phyloP scores from a whole-genome alignment of 192 early-diverging fungal genomes.

The Podila horticola region DNA sequence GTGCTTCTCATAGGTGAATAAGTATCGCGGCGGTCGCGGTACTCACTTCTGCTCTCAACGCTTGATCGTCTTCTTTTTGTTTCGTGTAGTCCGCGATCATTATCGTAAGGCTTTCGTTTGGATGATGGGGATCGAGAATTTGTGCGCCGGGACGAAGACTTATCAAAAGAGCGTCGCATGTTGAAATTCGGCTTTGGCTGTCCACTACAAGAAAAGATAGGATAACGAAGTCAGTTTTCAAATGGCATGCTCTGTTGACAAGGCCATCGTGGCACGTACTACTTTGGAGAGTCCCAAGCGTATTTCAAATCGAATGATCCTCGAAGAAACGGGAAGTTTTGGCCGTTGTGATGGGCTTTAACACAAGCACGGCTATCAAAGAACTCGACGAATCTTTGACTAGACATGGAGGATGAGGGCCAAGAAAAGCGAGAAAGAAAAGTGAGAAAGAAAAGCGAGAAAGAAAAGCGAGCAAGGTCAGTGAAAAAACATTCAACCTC shows the following conservation, averaged over 20 bases:
- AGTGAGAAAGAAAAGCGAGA: neutral
- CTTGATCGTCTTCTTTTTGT: too few species aligned
- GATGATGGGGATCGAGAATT: too few species aligned
- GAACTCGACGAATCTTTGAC: slow-evolving; percentile 57
- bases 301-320: neutral
- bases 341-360: slow-evolving; percentile 14
- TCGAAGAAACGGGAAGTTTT: neutral
- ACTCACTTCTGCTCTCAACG: too few species aligned
- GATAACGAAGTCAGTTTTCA: too few species aligned
- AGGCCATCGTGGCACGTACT: neutral
- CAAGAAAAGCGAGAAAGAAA: neutral
- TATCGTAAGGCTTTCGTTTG: too few species aligned
- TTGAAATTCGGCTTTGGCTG: too few species aligned
- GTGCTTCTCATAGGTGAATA: neutral
- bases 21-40: too few species aligned
- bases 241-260: too few species aligned
- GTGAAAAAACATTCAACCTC: neutral
- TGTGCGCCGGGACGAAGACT: too few species aligned
- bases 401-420: neutral
- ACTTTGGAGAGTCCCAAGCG: neutral
- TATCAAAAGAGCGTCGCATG: too few species aligned
- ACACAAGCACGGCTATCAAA: slow-evolving; percentile 52
- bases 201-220: too few species aligned
- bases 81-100: too few species aligned
- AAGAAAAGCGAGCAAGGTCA: neutral